Evolutionary conservation across 257 asterid species (phyloP).

Genomic region (Lithospermum erythrorhizon): DNA sequence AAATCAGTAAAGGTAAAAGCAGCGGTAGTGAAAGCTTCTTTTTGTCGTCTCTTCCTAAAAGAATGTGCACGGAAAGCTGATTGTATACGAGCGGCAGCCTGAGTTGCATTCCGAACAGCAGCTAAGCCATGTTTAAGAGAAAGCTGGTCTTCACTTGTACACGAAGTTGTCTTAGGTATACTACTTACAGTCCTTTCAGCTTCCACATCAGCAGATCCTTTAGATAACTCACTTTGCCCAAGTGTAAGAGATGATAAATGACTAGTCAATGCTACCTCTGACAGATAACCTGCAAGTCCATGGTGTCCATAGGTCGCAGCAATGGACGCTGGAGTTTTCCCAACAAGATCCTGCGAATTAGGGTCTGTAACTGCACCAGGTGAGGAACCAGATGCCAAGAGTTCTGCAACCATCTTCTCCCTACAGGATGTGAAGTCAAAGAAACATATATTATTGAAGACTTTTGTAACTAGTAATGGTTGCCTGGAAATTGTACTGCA

Average conservation of each 20-base stretch:
- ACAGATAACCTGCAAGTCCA: slow-evolving; percentile 95
- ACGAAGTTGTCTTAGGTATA: slow-evolving; percentile 26
- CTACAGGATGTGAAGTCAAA: slow-evolving; percentile 22
- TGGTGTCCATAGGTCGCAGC: slow-evolving; percentile 67
- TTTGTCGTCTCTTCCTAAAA: slow-evolving; percentile 64
- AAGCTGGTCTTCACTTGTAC: slow-evolving; percentile 43
- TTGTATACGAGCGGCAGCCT: slow-evolving; percentile 97
- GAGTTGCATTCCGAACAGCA: slow-evolving; percentile 79
- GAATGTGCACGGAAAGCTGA: slow-evolving; percentile 97
- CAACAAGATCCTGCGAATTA: slow-evolving; percentile 54
- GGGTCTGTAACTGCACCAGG: slow-evolving; percentile 97
- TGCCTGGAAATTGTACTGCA: too few species aligned
- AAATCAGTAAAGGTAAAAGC: slow-evolving; percentile 17
- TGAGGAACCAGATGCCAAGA: slow-evolving; percentile 83
- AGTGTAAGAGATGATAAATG: slow-evolving; percentile 82
- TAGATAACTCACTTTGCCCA: slow-evolving; percentile 62
- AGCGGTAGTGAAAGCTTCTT: slow-evolving; percentile 22
- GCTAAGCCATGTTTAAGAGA: slow-evolving; percentile 62
- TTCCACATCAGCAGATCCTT: slow-evolving; percentile 70
- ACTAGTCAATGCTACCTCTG: slow-evolving; percentile 74
- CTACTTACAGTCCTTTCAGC: slow-evolving; percentile 67
- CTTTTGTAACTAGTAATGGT: too few species aligned
- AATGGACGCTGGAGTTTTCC: slow-evolving; percentile 74
- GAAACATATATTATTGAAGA: too few species aligned
- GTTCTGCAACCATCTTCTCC: slow-evolving; percentile 96